These are phyloP conservation scores for Plectosphaerella sp. DNA, from an alignment of 2,329 filamentous ascomycete species.

Conservation along the genomic window DNA sequence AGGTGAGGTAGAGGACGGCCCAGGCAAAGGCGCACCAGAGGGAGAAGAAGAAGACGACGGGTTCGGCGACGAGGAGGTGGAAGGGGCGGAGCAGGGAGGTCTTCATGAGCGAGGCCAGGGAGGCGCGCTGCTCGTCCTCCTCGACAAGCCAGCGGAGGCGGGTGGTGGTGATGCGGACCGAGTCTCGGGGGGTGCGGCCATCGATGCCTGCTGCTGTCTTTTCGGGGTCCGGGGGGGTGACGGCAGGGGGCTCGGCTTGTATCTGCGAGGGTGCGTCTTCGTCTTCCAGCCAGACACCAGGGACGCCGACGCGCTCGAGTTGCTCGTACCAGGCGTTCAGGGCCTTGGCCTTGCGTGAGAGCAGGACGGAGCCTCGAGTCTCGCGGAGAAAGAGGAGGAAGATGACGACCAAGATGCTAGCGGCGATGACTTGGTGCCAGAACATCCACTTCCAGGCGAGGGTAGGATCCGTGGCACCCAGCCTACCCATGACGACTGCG, in stretches of 20 bases:
- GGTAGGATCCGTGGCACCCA: slow-evolving; percentile 30
- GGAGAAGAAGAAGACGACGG: slow-evolving; percentile 80
- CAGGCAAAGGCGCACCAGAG: slow-evolving; percentile 88
- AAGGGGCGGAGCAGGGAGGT: slow-evolving; percentile 77
- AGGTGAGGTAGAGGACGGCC: slow-evolving; percentile 83
- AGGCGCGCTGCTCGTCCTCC: slow-evolving; percentile 70
- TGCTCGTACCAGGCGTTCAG: slow-evolving; percentile 78
- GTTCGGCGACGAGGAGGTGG: slow-evolving; percentile 69
- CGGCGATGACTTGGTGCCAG: slow-evolving; percentile 74
- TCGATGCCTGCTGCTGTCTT: background rate
- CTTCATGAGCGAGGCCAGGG: slow-evolving; percentile 63
- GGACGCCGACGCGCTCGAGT: slow-evolving; percentile 61
- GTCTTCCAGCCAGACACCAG: slow-evolving; percentile 36
- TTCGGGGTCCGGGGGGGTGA: background rate
- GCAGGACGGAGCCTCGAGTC: slow-evolving; percentile 74
- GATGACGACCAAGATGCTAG: slow-evolving; percentile 56
- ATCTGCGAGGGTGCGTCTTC: slow-evolving; percentile 6
- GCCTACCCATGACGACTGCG: slow-evolving; percentile 62
- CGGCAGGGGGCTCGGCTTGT: background rate
- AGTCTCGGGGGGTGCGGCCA: background rate
- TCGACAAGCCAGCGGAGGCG: slow-evolving; percentile 77
- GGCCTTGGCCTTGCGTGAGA: slow-evolving; percentile 67
- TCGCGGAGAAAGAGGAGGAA: slow-evolving; percentile 73
- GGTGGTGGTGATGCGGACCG: slow-evolving; percentile 19
- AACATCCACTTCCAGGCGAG: slow-evolving; percentile 81